These are phyloP conservation scores for Ascochyta fabae DNA, from an alignment of 2,329 filamentous ascomycete species.

Conservation along the genomic window DNA sequence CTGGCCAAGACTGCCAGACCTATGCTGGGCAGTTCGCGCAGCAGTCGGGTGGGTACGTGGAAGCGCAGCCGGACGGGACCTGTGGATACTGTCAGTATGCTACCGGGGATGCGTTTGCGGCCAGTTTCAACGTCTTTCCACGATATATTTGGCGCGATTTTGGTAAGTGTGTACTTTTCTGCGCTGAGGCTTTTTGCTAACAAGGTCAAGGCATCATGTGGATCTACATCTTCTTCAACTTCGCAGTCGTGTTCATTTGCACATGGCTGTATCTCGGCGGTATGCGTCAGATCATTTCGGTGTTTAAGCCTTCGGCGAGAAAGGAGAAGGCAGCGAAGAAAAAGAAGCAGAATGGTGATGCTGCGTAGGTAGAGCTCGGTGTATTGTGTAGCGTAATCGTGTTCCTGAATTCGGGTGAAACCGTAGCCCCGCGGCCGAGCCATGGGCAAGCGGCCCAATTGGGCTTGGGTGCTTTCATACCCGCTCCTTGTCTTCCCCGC, in stretches of 20 bases:
- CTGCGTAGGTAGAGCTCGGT: slow-evolving; percentile 26
- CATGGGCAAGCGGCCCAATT: slow-evolving; percentile 3
- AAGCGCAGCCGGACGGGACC: slow-evolving; percentile 59
- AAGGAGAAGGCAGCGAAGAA: slow-evolving; percentile 43
- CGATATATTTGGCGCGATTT: slow-evolving; percentile 70
- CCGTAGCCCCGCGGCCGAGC: slow-evolving; percentile 38
- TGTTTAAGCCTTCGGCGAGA: slow-evolving; percentile 43
- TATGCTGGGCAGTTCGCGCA: slow-evolving; percentile 64
- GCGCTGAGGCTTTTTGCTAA: slow-evolving; percentile 11
- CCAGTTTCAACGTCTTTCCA: slow-evolving; percentile 66
- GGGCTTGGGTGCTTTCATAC: slow-evolving; percentile 19
- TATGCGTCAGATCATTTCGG: slow-evolving; percentile 43
- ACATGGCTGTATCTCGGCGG: slow-evolving; percentile 63
- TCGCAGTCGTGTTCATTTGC: slow-evolving; percentile 58
- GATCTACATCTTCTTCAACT: slow-evolving; percentile 71
- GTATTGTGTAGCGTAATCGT: slow-evolving; percentile 15
- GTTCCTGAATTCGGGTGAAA: slow-evolving; percentile 30
- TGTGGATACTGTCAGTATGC: slow-evolving; percentile 71
- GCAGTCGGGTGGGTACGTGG: slow-evolving; percentile 66
- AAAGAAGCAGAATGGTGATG: slow-evolving; percentile 28
- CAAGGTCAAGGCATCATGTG: slow-evolving; percentile 32
- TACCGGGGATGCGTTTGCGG: slow-evolving; percentile 64
- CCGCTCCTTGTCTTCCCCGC: slow-evolving; percentile 31
- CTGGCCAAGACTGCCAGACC: slow-evolving; percentile 64
- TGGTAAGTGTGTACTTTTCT: slow-evolving; percentile 57